Evolutionary conservation across 1,139 yeast genomes (phyloP).

Genomic region (Spathaspora sp.): DNA sequence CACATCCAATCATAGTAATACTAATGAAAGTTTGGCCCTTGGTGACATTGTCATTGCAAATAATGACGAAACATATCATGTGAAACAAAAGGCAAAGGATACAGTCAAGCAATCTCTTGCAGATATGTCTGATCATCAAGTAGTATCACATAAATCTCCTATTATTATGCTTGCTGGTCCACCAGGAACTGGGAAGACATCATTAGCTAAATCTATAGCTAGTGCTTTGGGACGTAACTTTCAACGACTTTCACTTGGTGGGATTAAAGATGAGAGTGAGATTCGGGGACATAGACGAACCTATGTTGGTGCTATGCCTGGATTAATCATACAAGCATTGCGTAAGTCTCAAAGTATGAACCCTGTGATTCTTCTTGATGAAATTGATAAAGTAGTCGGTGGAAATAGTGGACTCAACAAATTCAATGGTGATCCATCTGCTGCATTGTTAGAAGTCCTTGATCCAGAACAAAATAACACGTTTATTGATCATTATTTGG

Average conservation of each 20-base stretch:
- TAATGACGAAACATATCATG: slow-evolving; percentile 32
- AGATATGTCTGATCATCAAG: background rate
- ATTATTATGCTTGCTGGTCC: slow-evolving; percentile 87
- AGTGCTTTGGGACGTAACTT: slow-evolving; percentile 75
- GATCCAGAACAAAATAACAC: slow-evolving; percentile 87
- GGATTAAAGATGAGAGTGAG: slow-evolving; percentile 86
- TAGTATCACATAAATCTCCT: slow-evolving; percentile 50
- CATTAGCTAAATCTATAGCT: slow-evolving; percentile 85
- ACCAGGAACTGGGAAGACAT: slow-evolving; percentile 94
- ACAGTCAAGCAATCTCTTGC: slow-evolving; percentile 22
- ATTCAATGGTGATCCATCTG: slow-evolving; percentile 85
- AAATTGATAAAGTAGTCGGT: slow-evolving; percentile 79
- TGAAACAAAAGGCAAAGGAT: slow-evolving; percentile 28
- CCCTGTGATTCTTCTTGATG: slow-evolving; percentile 87
- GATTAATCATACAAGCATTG: slow-evolving; percentile 75
- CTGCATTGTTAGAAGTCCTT: slow-evolving; percentile 83
- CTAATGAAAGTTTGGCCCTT: background rate
- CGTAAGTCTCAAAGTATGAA: slow-evolving; percentile 79
- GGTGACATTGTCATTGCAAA: slow-evolving; percentile 35
- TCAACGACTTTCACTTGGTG: slow-evolving; percentile 85
- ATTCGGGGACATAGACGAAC: slow-evolving; percentile 92
- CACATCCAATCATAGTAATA: slow-evolving; percentile 8
- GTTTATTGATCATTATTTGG: slow-evolving; percentile 83
- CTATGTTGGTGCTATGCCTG: slow-evolving; percentile 94
- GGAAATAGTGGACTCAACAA: slow-evolving; percentile 50